These are phyloP conservation scores for Kregervanrija pseudodelftensis DNA, from an alignment of 805 yeast genomes.

Conservation along the genomic window DNA sequence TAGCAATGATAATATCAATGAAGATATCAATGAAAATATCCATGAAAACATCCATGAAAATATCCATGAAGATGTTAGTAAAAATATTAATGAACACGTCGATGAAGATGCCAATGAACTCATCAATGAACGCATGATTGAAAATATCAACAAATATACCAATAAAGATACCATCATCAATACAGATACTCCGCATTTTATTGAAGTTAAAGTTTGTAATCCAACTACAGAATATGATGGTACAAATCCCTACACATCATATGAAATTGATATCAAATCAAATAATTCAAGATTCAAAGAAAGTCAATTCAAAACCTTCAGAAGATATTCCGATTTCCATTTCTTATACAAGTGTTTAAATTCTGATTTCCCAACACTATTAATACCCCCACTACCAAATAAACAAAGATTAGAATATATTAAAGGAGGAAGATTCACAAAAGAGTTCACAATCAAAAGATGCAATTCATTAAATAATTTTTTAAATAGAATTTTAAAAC, in stretches of 20 bases:
- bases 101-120: no score
- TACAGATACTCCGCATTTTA: conserved; percentile 6
- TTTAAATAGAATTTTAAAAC: conserved; percentile 62
- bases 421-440: conserved; percentile 87
- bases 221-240: conserved; percentile 71
- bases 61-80: no score
- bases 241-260: conserved; percentile 71
- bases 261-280: conserved; percentile 56
- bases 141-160: no score
- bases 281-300: conserved; percentile 51
- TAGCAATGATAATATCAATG: no score
- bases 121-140: no score
- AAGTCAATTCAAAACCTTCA: conserved; percentile 45
- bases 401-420: conserved; percentile 86
- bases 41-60: no score
- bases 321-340: conserved; percentile 85
- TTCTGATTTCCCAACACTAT: conserved; percentile 76
- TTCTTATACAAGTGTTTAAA: conserved; percentile 65
- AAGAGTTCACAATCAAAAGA: conserved; percentile 76
- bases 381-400: conserved; percentile 92
- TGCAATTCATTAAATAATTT: conserved; percentile 76
- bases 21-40: no score
- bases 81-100: no score
- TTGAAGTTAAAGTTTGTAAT: conserved; percentile 39
- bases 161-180: no score